Base-by-base conservation (phyloP, 2,329 filamentous ascomycete species). In the Calcarisporium arbuscula region DNA sequence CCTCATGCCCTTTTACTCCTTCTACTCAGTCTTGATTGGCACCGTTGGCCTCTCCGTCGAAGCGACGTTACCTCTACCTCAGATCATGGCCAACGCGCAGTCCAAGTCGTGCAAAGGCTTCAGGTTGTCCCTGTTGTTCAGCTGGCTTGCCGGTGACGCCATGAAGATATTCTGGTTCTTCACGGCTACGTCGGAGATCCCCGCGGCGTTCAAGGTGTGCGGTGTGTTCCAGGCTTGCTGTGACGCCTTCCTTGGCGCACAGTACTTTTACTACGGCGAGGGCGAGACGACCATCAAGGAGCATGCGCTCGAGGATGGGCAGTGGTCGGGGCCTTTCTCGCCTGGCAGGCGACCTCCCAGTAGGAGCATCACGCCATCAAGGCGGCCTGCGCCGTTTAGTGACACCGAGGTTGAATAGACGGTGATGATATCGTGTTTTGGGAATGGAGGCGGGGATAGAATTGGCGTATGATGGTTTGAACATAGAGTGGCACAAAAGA, bases 151-250 rank as follows among this genome's bases (percentile, higher is more conserved):
- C 4, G 85, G 85, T 41, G 85, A 94, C 58, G 68, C 74, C 8
- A 87, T 92, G 80, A 94, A 94, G 70, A 83, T 90, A 72, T 84
- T 87, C 51, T 82, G 78, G 78, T 92, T 90, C 64, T 82, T 89
- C 41, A 84, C 80, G 3, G 74, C 81, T 2, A 74, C 70, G 2
- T 75, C 75, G 5, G 67, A 72, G 49, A 85, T 92, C 20, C 85
- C 85, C 0, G 72, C 73, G 71, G 77, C 82, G 2, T 94, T 92
- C 61, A 90, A 90, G 65, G 61, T 86, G 15, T 90, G 85, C 53
- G 86, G 83, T 45, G 68, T 87, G 36, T 88, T 92, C 60, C 85
- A 92, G 66, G 82, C 84, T 15, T 66, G 64, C 16, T 90, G 86
- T 60, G 85, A 94, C 62, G 61, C 69, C 31, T 80, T 84, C 43